Evolutionary conservation across 1,284 basidiomycete genomes (phyloP), one percentile per base, ranked within the genome.

Genomic region (Mycena citricolor): DNA sequence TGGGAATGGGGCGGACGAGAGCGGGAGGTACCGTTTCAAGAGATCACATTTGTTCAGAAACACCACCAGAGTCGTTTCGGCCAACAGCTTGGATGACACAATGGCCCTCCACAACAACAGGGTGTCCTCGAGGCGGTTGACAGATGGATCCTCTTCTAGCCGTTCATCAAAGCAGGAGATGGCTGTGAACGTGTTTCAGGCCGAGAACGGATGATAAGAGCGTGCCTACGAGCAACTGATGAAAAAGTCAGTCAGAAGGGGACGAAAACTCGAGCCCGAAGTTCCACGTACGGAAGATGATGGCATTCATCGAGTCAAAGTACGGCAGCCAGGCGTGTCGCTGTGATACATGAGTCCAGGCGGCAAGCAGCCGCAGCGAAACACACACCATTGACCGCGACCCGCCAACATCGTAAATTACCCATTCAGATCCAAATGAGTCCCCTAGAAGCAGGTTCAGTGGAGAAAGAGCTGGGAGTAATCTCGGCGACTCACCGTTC

Each of bases 91-190:
- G 55, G 79, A 80, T 16, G 74, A 67, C 49, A 81, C 80, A 42
- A 88, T 76, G 12, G 77, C 74, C 33, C 74, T 73, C 86, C 86
- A 88, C 13, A 88, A 71, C 4, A 83, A 69, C 55, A 80, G 79
- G 39, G 82, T 82, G 57, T 88, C 85, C 58, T 86, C 81, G 23
- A 88, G 63, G 16, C 85, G 76, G 59, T 87, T 87, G 22, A 87
- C 74, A 3, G 65, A 66, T 6, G 68, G 71, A 54, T 87, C 85
- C 63, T 88, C 85, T 8, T 73, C 74, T 1, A 88, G 69, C 22
- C 73, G 74, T 61, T 87, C 84, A 59, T 88, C 79, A 57, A 87
- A 87, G 48, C 81, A 81, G 7, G 79, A 84, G 53, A 87, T 69
- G 11, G 77, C 79, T 55, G 70, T 17, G 10, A 16, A 16, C 1